A percentile compares a stretch with the other conserved stretches of the same genome.
Evolutionary conservation across 306 rosid genomes (phyloP).

Genomic region (Prunus davidiana): DNA sequence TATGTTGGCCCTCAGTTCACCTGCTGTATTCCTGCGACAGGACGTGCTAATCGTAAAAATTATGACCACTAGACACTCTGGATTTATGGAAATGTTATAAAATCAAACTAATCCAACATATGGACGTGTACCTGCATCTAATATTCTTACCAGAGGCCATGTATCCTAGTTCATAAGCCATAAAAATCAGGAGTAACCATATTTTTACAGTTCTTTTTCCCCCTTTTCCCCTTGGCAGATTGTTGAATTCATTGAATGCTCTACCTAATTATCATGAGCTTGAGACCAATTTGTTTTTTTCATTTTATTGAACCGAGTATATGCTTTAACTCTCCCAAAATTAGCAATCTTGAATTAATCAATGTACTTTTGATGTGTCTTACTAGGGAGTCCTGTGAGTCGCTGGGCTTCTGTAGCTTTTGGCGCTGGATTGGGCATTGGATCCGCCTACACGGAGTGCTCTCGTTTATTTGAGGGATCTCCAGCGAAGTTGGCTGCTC

Average conservation of each 20-base stretch:
- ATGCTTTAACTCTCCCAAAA: neutral
- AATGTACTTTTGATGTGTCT: neutral
- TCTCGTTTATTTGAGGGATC: conserved; percentile 57
- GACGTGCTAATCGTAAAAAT: neutral
- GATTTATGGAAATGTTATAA: neutral
- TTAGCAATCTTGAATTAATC: neutral
- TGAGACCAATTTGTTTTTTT: neutral
- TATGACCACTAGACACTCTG: neutral
- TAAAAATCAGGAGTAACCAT: neutral
- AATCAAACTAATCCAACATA: neutral
- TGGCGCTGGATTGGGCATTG: conserved; percentile 86
- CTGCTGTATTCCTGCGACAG: neutral
- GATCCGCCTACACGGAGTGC: conserved; percentile 81
- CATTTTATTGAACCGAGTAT: neutral
- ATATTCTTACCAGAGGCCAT: neutral
- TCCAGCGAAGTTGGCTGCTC: conserved; percentile 40
- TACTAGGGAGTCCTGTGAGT: conserved; percentile 74
- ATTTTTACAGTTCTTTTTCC: neutral
- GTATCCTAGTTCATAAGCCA: neutral
- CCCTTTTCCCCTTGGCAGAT: neutral
- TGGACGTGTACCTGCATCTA: neutral
- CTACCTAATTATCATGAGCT: neutral
- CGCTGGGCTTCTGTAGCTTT: conserved; percentile 91
- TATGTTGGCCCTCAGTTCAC: too few relatives aligned
- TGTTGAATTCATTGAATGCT: neutral